These are phyloP conservation scores for Trapa incisa DNA, from an alignment of 345 rosid species.

Conservation along the genomic window DNA sequence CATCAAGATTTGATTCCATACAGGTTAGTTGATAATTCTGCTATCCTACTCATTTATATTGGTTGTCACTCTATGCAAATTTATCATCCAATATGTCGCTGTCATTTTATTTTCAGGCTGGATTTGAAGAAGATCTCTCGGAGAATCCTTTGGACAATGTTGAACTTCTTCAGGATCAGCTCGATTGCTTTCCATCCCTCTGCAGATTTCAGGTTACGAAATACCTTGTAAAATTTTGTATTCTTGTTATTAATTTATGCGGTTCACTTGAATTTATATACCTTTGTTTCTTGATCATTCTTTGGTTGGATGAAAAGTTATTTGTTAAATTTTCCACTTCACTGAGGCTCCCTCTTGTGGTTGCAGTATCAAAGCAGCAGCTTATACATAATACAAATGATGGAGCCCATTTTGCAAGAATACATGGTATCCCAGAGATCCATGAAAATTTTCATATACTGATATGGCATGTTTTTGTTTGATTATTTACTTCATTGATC, in stretches of 20 bases:
- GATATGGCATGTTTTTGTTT: neutral
- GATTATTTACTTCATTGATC: slow-evolving; percentile 5
- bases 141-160: slow-evolving; percentile 94
- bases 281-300: neutral
- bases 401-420: slow-evolving; percentile 91
- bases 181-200: slow-evolving; percentile 95
- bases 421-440: slow-evolving; percentile 48
- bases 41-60: neutral
- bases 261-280: neutral
- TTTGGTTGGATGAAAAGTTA: neutral
- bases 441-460: neutral
- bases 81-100: slow-evolving; percentile 1
- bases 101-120: slow-evolving; percentile 40
- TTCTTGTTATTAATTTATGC: neutral
- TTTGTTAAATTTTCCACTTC: neutral
- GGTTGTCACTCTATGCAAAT: neutral
- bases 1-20: slow-evolving; percentile 86
- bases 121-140: slow-evolving; percentile 61
- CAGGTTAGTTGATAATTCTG: slow-evolving; percentile 43
- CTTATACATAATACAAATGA: slow-evolving; percentile 57
- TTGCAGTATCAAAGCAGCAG: slow-evolving; percentile 91
- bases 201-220: slow-evolving; percentile 89
- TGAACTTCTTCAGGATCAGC: slow-evolving; percentile 96
- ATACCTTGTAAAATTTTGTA: neutral
- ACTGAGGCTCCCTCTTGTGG: slow-evolving; percentile 5